Evolutionary conservation across 345 rosid species (phyloP).

Genomic region (Conringia planisiliqua): DNA sequence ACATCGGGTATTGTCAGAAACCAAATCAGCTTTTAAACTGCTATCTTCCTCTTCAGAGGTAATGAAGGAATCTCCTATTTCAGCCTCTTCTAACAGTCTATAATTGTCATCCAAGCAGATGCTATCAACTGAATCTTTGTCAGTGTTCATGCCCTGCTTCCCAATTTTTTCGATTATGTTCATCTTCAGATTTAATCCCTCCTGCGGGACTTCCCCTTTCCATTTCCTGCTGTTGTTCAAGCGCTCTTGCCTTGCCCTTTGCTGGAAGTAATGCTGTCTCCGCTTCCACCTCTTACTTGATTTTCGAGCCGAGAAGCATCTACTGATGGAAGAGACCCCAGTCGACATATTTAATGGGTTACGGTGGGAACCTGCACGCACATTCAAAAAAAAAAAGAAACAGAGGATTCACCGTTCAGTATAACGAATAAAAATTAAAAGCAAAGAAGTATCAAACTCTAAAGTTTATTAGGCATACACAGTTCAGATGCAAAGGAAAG

Average conservation of each 20-base stretch:
- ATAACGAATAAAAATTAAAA: not conserved
- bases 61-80: conserved; percentile 35
- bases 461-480: not conserved
- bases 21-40: conserved; percentile 30
- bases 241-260: conserved; percentile 87
- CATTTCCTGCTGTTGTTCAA: conserved; percentile 87
- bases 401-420: not conserved
- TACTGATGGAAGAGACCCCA: conserved; percentile 51
- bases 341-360: conserved; percentile 38
- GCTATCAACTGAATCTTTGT: conserved; percentile 24
- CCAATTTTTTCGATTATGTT: conserved; percentile 34
- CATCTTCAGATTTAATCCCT: conserved; percentile 36
- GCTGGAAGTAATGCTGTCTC: conserved; percentile 65
- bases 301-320: conserved; percentile 55
- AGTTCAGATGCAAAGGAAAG: not conserved
- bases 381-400: conserved; percentile 13
- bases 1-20: conserved; percentile 33
- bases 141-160: conserved; percentile 13
- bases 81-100: conserved; percentile 39
- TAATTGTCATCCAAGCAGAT: conserved; percentile 42
- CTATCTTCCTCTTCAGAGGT: conserved; percentile 42
- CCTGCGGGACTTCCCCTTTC: conserved; percentile 70
- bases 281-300: conserved; percentile 93
- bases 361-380: conserved; percentile 53
- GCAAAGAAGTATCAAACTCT: not conserved